Conservation (phyloP, 2,329 filamentous ascomycete species). For the Sarocladiaceae sp. region DNA sequence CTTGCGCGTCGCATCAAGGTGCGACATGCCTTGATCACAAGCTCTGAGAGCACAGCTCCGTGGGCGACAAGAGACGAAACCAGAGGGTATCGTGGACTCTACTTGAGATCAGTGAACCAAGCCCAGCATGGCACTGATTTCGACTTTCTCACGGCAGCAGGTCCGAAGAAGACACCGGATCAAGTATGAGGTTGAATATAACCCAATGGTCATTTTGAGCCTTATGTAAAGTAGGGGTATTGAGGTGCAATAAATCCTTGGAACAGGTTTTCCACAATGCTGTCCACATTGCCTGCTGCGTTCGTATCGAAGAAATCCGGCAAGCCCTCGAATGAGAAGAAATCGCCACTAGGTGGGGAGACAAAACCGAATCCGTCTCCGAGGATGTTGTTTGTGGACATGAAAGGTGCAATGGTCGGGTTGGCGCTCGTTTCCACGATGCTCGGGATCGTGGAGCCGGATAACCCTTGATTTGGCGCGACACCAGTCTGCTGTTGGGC, state of each 20-base stretch:
- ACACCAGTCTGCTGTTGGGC: neutral
- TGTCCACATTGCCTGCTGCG: conserved; percentile 24
- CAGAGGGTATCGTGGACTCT: conserved; percentile 54
- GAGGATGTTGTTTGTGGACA: neutral
- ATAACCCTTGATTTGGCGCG: conserved; percentile 9
- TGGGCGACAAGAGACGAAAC: conserved; percentile 31
- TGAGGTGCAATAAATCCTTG: conserved; percentile 29
- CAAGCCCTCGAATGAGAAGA: conserved; percentile 19
- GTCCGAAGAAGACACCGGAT: conserved; percentile 23
- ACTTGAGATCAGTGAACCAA: conserved; percentile 53
- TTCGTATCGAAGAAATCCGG: conserved; percentile 22
- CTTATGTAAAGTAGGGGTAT: conserved; percentile 1
- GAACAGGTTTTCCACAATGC: conserved; percentile 27
- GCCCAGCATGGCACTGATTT: conserved; percentile 55
- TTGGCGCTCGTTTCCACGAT: neutral
- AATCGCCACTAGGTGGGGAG: conserved; percentile 19
- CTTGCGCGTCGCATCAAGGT: conserved; percentile 52
- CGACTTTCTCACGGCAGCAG: conserved; percentile 49
- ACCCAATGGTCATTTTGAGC: neutral
- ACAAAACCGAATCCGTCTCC: conserved; percentile 10
- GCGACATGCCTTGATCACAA: conserved; percentile 44
- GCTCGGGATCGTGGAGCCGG: neutral
- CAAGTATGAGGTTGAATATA: too few species aligned
- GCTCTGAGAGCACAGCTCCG: conserved; percentile 20
- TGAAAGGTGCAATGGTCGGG: neutral